Evolutionary conservation across 768 basidiomycete genomes (phyloP).

Genomic region (Steccherinum ochraceum): DNA sequence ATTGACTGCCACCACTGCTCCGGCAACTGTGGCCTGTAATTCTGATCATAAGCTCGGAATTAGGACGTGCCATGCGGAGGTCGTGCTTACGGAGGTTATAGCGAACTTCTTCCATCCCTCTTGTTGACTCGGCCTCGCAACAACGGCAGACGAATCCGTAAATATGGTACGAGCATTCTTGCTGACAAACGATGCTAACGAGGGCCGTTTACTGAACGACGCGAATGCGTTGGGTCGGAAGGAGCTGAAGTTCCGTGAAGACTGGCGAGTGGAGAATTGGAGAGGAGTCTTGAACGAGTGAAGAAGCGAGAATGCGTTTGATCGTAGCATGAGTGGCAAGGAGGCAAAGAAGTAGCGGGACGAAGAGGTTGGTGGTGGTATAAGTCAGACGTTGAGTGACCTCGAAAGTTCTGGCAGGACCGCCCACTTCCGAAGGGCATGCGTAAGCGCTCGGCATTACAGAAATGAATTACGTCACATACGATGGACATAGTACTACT

Average conservation of each 20-base stretch:
- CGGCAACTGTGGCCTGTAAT: slow-evolving; percentile 65
- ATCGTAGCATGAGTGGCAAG: neutral
- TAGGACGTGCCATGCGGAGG: neutral
- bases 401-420: neutral
- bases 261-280: neutral
- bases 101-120: slow-evolving; percentile 45
- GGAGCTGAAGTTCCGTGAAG: slow-evolving; percentile 26
- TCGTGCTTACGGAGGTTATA: slow-evolving; percentile 43
- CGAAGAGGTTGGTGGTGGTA: neutral
- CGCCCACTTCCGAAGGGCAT: neutral
- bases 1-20: slow-evolving; percentile 57
- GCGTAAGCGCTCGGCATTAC: neutral
- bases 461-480: neutral
- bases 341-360: slow-evolving; percentile 17
- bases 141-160: slow-evolving; percentile 36
- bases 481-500: neutral
- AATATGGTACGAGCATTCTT: slow-evolving; percentile 26
- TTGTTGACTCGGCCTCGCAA: slow-evolving; percentile 29
- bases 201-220: slow-evolving; percentile 22
- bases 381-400: neutral
- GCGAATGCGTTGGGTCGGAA: slow-evolving; percentile 25
- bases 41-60: neutral
- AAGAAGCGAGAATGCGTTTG: slow-evolving; percentile 6
- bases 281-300: neutral
- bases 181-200: neutral